Evolutionary conservation across 805 yeast species (phyloP).

Genomic region (Candida insectalens): DNA sequence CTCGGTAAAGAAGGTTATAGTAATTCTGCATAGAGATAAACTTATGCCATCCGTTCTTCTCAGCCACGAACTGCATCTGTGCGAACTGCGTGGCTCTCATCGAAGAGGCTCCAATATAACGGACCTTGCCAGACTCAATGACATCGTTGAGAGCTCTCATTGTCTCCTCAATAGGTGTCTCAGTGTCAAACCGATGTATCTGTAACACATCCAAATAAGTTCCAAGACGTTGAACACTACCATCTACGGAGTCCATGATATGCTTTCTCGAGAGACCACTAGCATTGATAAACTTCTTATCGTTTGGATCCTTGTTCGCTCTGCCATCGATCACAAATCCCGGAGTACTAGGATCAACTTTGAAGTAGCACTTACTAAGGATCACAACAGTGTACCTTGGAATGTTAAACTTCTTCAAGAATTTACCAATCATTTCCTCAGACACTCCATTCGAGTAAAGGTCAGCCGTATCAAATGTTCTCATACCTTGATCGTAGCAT

Average conservation of each 20-base stretch:
- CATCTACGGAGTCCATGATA: background rate
- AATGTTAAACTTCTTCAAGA: background rate
- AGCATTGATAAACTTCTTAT: no score
- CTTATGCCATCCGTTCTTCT: background rate
- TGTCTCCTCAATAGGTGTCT: background rate
- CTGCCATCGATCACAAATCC: no score
- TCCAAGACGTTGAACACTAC: background rate
- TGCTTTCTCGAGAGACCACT: background rate
- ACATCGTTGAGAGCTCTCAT: background rate
- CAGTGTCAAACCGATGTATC: background rate
- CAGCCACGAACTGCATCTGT: background rate
- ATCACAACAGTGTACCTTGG: background rate
- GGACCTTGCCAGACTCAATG: background rate
- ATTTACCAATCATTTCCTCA: background rate
- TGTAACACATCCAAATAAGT: background rate
- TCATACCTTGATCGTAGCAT: background rate
- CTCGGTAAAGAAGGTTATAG: background rate
- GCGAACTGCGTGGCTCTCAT: background rate
- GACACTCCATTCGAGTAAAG: background rate
- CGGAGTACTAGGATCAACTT: background rate
- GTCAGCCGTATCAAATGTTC: background rate
- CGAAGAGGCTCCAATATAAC: background rate
- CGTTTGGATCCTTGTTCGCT: no score
- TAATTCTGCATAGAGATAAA: background rate
- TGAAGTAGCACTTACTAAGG: background rate